phyloP scores from a whole-genome alignment of 441 rosid species.

The Capsella rubella region DNA sequence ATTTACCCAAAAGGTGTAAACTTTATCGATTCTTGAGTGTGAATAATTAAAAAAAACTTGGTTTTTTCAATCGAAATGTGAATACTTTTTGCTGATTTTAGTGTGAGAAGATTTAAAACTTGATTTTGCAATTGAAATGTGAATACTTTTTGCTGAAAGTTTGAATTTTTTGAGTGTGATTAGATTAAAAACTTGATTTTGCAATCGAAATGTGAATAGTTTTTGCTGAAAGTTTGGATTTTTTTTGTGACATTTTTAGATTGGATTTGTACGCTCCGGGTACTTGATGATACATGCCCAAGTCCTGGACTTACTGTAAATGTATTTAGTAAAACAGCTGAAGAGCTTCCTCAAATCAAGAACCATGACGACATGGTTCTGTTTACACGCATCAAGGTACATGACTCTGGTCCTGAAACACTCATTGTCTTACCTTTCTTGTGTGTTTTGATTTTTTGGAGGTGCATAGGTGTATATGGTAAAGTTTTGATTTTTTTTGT shows the following conservation, averaged over 20 bases:
- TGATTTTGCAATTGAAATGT: too few species aligned
- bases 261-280: conserved; percentile 38
- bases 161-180: too few species aligned
- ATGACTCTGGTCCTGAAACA: background rate
- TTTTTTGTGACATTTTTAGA: conserved; percentile 8
- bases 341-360: conserved; percentile 36
- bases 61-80: too few species aligned
- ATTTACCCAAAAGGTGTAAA: background rate
- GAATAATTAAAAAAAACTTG: background rate
- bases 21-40: background rate
- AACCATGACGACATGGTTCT: conserved; percentile 30
- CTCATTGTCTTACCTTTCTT: background rate
- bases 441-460: background rate
- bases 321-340: conserved; percentile 35
- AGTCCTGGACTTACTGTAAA: conserved; percentile 41
- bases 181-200: background rate
- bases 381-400: conserved; percentile 41
- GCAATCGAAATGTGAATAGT: too few species aligned
- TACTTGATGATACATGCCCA: conserved; percentile 38
- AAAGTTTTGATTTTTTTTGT: background rate
- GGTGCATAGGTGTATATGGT: background rate
- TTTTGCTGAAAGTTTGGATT: background rate
- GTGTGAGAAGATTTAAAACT: too few species aligned
- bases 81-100: too few species aligned
- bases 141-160: too few species aligned